A percentile compares a stretch with the other conserved stretches of the same genome.
phyloP scores from a whole-genome alignment of 805 yeast genomes.

The Kluyveromyces wickerhamii region DNA sequence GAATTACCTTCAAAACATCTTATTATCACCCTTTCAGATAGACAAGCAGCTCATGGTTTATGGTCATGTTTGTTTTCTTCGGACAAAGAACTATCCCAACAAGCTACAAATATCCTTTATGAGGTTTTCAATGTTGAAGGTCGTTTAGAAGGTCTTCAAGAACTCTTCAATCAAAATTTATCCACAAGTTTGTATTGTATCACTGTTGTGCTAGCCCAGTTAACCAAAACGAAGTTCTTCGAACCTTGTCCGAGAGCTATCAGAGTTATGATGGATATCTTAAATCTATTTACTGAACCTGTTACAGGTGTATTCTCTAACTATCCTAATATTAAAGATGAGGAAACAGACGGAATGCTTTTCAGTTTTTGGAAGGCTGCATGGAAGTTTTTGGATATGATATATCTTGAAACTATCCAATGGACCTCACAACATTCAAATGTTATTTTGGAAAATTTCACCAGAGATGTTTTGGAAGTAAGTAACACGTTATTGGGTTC shows the following conservation, averaged over 20 bases:
- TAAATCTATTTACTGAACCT: constrained; percentile 57
- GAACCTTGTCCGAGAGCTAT: constrained; percentile 75
- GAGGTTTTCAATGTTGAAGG: constrained; percentile 77
- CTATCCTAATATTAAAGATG: constrained; percentile 17
- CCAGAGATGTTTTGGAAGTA: constrained; percentile 78
- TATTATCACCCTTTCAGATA: constrained; percentile 33
- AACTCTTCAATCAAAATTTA: constrained; percentile 40
- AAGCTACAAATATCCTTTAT: constrained; percentile 62
- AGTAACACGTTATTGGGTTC: constrained; percentile 63
- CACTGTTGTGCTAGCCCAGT: constrained; percentile 36
- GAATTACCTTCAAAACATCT: constrained; percentile 34
- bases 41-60: constrained; percentile 48
- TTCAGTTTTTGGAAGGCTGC: constrained; percentile 55
- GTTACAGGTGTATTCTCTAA: constrained; percentile 46
- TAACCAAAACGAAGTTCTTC: constrained; percentile 42
- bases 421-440: constrained; percentile 69
- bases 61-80: constrained; percentile 73
- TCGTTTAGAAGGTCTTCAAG: constrained; percentile 64
- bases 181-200: constrained; percentile 42
- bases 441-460: constrained; percentile 61
- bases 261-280: constrained; percentile 65
- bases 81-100: constrained; percentile 47
- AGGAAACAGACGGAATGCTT: constrained; percentile 22
- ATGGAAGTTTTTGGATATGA: constrained; percentile 67
- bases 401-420: constrained; percentile 54